Evolutionary conservation across 306 rosid genomes (phyloP), one percentile per base, ranked within the genome.

Genomic region (Elaeagnus macrophylla): DNA sequence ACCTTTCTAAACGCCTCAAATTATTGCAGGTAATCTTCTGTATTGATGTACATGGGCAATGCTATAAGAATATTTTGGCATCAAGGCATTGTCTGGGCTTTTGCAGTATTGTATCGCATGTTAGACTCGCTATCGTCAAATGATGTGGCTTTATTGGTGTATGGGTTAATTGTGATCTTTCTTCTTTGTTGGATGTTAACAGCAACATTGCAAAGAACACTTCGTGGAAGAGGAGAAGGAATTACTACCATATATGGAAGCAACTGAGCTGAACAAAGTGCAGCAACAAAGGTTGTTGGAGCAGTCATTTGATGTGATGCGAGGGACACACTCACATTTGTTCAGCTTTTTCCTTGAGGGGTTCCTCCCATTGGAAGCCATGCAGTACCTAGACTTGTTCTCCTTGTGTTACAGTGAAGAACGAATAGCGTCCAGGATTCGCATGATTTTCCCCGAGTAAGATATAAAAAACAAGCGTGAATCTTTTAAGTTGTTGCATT

Each of bases 291-390:
- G 55, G 45, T 67, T 77, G 50, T 38, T 88, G 35, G 88, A 82
- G 67, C 81, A 80, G 45, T 74, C 86, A 36, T 61, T 84, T 54
- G 86, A 84, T 38, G 83, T 85, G 73, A 88, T 88, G 96, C 81
- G 76, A 61, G 88, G 54, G 64, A 80, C 94, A 18, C 96, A 88
- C 46, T 65, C 81, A 7, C 91, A 76, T 52, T 68, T 84, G 40
- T 72, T 88, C 8, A 84, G 76, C 66, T 76, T 76, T 68, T 56
- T 88, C 40, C 91, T 88, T 5, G 88, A 88, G 72, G 96, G 96
- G 38, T 77, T 88, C 9, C 66, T 71, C 44, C 79, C 91, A 15
- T 49, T 35, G 17, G 96, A 88, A 74, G 88, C 96, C 14, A 76
- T 88, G 82, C 82, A 75, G 59, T 88, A 88, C 67, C 48, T 88